Base-by-base conservation (phyloP, 2,329 filamentous ascomycete genomes). In the Hymenoscyphus repandus region DNA sequence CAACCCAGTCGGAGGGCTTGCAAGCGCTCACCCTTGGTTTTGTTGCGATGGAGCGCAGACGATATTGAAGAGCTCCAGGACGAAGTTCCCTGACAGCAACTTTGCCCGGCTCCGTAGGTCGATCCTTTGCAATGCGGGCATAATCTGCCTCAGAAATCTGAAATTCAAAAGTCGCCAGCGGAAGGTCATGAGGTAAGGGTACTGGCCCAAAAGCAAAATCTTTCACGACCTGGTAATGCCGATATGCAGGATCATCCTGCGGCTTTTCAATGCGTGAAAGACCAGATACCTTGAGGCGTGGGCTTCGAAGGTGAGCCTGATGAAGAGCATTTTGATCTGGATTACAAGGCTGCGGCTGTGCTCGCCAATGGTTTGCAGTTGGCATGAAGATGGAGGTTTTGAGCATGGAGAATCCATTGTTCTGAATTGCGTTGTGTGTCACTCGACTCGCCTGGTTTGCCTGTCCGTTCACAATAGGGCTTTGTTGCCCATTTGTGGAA, bases 41-140 rank as follows among this genome's bases (percentile, higher is more conserved):
- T n/a, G 60, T 49, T 44, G 64, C 59, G 59, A 85, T 79, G 62
- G 86, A 86, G 9, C 88, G 83, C 18, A 95, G 62, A 13, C 90
- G 85, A 62, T 85, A 84, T 33, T 81, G 76, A 5, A 78, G 67
- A 45, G 78, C 81, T 4, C 79, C 78, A 52, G 80, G 71, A 15
- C 58, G 64, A 27, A 63, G 66, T 53, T 65, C 67, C 1, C 72
- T 68, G 45, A 66, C 63, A 44, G 55, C 54, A 27, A 70, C 54
- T 33, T 52, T 57, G 34, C 58, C 49, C 18, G 52, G 53, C 9
- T 45, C 55, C 32, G 52, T 15, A 2, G 52, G 6, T 40, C 47
- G 52, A 44, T 66, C 62, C 18, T 53, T 52, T 13, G 65, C 54
- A n/a, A 66, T 52, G 18, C 53, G 41, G n/a, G 41, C 32, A 39